A percentile compares a stretch with the other conserved stretches of the same genome.
Conservation (phyloP, 495 filamentous ascomycete genomes). For the Daldinia grandis region DNA sequence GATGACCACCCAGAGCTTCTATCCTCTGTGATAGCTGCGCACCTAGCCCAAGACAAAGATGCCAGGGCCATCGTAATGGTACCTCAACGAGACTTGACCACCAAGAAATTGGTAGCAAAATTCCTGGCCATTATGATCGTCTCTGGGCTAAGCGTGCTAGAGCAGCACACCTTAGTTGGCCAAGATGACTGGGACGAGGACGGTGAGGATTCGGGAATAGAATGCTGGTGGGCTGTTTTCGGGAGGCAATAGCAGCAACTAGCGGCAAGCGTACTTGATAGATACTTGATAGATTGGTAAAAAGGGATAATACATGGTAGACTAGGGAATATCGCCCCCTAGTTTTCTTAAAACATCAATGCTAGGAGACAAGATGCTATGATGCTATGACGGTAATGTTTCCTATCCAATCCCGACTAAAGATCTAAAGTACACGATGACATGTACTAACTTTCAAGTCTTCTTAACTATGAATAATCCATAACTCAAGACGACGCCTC, state of each 20-base stretch:
- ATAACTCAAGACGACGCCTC: conserved; percentile 17
- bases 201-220: conserved; percentile 45
- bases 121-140: conserved; percentile 43
- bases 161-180: conserved; percentile 49
- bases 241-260: conserved; percentile 29
- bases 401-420: not conserved
- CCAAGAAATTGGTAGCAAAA: conserved; percentile 43
- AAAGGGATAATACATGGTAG: not conserved
- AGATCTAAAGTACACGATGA: not conserved
- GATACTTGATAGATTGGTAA: not conserved
- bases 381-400: not conserved
- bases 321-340: not conserved
- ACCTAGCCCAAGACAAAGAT: conserved; percentile 46
- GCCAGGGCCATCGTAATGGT: conserved; percentile 57
- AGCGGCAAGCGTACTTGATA: not conserved
- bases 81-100: conserved; percentile 53
- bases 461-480: not conserved
- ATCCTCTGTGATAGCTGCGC: conserved; percentile 51
- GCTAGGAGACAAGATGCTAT: not conserved
- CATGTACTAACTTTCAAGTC: not conserved
- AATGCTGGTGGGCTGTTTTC: conserved; percentile 60
- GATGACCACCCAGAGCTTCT: conserved; percentile 57
- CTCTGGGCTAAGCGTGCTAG: conserved; percentile 42
- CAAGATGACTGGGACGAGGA: conserved; percentile 59
- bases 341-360: not conserved